Base-by-base conservation (phyloP, 2,329 filamentous ascomycete genomes). In the Ambrosiella xylebori region DNA sequence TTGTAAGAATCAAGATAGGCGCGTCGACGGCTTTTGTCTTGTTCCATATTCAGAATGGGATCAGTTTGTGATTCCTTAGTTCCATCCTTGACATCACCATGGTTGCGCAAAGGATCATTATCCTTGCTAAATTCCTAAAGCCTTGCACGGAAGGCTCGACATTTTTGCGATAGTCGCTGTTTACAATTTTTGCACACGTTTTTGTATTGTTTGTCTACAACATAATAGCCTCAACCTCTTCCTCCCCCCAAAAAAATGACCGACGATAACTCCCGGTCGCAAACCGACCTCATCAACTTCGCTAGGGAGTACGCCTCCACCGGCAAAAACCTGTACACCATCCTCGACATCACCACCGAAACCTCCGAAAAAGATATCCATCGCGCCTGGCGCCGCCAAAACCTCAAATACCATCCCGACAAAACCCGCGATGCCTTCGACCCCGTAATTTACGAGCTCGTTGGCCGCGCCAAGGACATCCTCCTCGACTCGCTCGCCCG, bases 381-480 rank as follows among this genome's bases (percentile, higher is more conserved):
- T 62, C 82, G 85, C 63, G 88, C 88, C 50, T 96, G 91, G 75
- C 81, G 88, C 60, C 86, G 87, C 65, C 83, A 84, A 37, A 88
- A 88, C 2, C 75, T 95, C n/a, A 88, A 88, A 66, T 88, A 90
- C 73, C 91, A 97, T 69, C 91, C 91, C 0, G 91, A 97, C 76
- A 95, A 96, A 72, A 83, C 90, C 58, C 80, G 83, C 62, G 81
- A 79, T 56, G 73, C 77, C 41, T 88, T 85, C 64, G 88, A 93
- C 63, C 77, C 87, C 51, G 82, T 84, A 58, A 86, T 86, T 65
- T 97, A 94, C 74, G 86, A 95, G 69, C 76, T 86, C 1, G 82
- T 95, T 59, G 86, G 89, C 66, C 85, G 86, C 61, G 90, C 88
- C n/a, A 82, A 88, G 67, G 88, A 94, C 70, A 80, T 96, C 1